Percentiles rank a stretch among this genome's conserved stretches.
Evolutionary conservation across 331 rosid genomes (phyloP).

Genomic region (Cydonia oblonga): DNA sequence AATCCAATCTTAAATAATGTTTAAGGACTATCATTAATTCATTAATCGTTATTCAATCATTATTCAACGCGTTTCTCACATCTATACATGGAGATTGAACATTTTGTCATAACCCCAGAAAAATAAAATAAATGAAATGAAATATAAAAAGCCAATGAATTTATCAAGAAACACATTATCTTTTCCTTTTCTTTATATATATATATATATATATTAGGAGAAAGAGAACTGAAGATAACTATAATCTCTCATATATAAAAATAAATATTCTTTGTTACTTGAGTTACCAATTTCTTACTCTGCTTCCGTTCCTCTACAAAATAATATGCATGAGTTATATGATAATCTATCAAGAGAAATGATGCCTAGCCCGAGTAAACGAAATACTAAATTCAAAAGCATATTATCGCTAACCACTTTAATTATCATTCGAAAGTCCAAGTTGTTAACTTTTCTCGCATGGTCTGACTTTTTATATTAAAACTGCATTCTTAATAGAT

Average conservation of each 20-base stretch:
- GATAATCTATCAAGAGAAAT: background rate
- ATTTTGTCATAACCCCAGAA: no score
- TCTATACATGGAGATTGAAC: background rate
- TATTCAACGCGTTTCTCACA: background rate
- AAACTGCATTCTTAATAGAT: background rate
- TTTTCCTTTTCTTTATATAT: no score
- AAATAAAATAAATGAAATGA: no score
- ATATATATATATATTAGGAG: no score
- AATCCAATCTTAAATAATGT: background rate
- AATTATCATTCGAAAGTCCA: background rate
- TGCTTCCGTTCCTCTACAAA: background rate
- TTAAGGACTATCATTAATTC: background rate
- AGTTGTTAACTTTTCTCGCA: background rate
- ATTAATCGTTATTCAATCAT: background rate
- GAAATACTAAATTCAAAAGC: background rate
- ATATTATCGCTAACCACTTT: no score
- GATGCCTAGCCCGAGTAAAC: background rate
- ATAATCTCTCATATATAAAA: background rate
- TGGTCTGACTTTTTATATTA: background rate
- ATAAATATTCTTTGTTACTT: background rate
- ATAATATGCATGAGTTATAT: background rate
- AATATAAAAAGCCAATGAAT: background rate
- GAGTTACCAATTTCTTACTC: background rate
- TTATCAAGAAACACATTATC: background rate
- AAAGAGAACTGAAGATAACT: no score